phyloP scores from a whole-genome alignment of 306 rosid genomes.

The Acacia acuminata region DNA sequence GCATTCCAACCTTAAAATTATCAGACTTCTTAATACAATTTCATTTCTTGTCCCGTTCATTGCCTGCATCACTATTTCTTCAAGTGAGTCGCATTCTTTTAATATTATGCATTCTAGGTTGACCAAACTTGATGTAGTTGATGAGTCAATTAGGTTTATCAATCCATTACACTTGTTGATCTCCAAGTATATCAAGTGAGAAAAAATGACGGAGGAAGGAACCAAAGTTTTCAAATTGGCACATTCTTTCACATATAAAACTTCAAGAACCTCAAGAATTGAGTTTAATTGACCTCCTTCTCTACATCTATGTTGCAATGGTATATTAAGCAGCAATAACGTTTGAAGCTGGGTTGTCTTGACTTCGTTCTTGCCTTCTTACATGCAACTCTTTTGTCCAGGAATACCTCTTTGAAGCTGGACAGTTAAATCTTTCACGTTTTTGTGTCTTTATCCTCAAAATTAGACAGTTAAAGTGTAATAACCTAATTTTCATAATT shows the following conservation, averaged over 20 bases:
- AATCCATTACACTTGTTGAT: neutral
- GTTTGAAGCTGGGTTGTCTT: neutral
- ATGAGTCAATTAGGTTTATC: neutral
- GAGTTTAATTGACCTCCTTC: neutral
- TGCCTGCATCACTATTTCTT: neutral
- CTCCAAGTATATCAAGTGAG: neutral
- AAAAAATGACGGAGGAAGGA: neutral
- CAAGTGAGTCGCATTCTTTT: neutral
- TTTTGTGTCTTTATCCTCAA: no score
- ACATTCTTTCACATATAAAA: neutral
- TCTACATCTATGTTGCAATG: neutral
- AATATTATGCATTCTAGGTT: neutral
- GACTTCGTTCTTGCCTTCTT: neutral
- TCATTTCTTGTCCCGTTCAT: neutral
- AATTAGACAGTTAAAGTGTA: no score
- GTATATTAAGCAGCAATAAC: accelerated
- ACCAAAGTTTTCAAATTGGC: neutral
- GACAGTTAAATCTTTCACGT: no score
- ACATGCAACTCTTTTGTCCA: neutral
- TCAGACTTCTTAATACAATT: neutral
- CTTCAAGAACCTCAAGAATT: neutral
- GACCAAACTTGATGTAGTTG: neutral
- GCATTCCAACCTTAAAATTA: neutral
- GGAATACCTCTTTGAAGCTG: neutral
- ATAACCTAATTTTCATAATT: no score